Conservation (phyloP, 1,284 basidiomycete species). For the Ceratobasidium sp. region DNA sequence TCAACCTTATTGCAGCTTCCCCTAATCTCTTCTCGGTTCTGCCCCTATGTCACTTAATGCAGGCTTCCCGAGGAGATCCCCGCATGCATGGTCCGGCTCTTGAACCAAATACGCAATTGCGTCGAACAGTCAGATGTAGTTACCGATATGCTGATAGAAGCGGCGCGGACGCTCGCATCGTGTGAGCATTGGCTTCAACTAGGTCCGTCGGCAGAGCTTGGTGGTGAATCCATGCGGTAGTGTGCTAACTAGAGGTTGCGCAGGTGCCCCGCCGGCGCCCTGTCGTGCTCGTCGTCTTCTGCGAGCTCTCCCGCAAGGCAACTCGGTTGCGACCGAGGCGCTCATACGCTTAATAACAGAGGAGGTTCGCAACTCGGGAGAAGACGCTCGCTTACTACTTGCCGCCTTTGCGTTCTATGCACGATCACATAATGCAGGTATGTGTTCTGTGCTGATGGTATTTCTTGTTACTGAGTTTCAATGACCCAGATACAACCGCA, state of each 20-base stretch:
- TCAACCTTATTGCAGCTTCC: constrained; percentile 3
- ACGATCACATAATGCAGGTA: constrained; percentile 16
- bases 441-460: background rate
- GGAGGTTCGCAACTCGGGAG: constrained; percentile 25
- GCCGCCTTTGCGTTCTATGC: constrained; percentile 26
- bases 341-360: constrained; percentile 34
- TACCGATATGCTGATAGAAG: constrained; percentile 42
- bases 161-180: constrained; percentile 28
- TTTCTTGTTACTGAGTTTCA: constrained; percentile 12
- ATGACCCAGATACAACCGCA: background rate
- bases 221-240: background rate
- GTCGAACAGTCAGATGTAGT: constrained; percentile 21
- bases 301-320: background rate
- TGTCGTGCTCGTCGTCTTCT: constrained; percentile 32
- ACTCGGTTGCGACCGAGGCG: constrained; percentile 39
- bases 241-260: background rate
- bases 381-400: constrained; percentile 35
- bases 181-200: constrained; percentile 39
- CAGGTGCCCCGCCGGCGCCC: constrained; percentile 10
- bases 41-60: constrained; percentile 3
- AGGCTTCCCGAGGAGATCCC: constrained; percentile 35
- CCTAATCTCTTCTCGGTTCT: constrained; percentile 13
- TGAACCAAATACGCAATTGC: constrained; percentile 35
- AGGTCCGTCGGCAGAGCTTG: constrained; percentile 21
- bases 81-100: constrained; percentile 24